A percentile compares a stretch with the other conserved stretches of the same genome.
Evolutionary conservation across 768 basidiomycete genomes (phyloP).

Genomic region (Botryobasidium botryosum): DNA sequence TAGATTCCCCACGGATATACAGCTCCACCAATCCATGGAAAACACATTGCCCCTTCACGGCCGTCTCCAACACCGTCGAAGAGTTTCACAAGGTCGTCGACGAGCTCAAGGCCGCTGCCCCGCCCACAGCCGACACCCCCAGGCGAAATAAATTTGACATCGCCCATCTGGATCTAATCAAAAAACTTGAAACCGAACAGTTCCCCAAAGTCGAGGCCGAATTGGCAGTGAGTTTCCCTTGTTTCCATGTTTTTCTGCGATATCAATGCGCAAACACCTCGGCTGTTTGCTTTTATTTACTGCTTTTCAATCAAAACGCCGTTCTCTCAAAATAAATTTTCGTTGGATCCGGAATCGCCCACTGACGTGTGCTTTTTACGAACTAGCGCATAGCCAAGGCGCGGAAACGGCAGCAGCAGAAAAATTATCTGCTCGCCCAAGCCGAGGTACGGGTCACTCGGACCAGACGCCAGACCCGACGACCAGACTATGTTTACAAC

Average conservation of each 20-base stretch:
- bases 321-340: neutral
- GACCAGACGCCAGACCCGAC: conserved; percentile 52
- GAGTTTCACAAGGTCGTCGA: conserved; percentile 56
- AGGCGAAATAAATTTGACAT: conserved; percentile 31
- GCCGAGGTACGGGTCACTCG: conserved; percentile 66
- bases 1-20: conserved; percentile 76
- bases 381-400: conserved; percentile 54
- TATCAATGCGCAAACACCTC: too few relatives aligned
- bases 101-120: conserved; percentile 33
- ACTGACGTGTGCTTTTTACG: neutral
- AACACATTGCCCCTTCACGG: conserved; percentile 57
- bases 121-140: neutral
- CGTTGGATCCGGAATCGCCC: neutral
- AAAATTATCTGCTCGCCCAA: conserved; percentile 36
- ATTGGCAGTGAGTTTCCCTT: conserved; percentile 37
- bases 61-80: conserved; percentile 50
- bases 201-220: conserved; percentile 44
- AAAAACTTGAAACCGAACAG: conserved; percentile 45
- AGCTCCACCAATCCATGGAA: conserved; percentile 85
- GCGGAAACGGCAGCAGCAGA: conserved; percentile 23
- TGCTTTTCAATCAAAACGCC: neutral
- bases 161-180: conserved; percentile 44
- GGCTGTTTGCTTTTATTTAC: too few relatives aligned
- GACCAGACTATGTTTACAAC: conserved; percentile 69
- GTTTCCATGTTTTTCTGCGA: neutral